Evolutionary conservation across 148 eudicot species (phyloP).

Genomic region (Suaeda aralocaspica): DNA sequence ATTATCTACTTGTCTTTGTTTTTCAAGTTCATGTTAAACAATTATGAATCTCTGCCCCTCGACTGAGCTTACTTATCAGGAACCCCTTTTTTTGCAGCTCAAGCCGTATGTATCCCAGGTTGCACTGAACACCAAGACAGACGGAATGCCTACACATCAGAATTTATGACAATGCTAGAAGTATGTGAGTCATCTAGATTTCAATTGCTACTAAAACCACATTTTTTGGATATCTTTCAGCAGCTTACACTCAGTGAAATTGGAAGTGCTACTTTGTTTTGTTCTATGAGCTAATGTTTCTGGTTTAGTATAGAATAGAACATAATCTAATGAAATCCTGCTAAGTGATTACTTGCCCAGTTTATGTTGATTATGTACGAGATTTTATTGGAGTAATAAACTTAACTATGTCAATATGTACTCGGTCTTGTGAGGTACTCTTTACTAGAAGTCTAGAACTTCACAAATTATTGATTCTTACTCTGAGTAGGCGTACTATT

Average conservation of each 20-base stretch:
- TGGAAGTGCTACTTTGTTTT: constrained; percentile 6
- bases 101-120: constrained; percentile 56
- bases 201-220: not conserved
- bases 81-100: constrained; percentile 32
- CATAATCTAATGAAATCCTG: no score
- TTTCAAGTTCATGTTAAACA: not conserved
- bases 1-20: not conserved
- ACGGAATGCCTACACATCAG: constrained; percentile 28
- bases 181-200: not conserved
- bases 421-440: no score
- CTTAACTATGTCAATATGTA: no score
- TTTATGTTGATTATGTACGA: no score
- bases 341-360: no score
- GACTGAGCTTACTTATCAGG: no score
- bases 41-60: not conserved
- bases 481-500: no score
- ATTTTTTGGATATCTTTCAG: not conserved
- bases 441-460: no score
- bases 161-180: constrained; percentile 10
- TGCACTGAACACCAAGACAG: constrained; percentile 25
- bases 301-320: no score
- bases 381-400: no score
- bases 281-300: not conserved
- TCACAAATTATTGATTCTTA: no score
- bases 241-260: not conserved